Evolutionary conservation across 441 rosid genomes (phyloP).

Genomic region (Hura crepitans): DNA sequence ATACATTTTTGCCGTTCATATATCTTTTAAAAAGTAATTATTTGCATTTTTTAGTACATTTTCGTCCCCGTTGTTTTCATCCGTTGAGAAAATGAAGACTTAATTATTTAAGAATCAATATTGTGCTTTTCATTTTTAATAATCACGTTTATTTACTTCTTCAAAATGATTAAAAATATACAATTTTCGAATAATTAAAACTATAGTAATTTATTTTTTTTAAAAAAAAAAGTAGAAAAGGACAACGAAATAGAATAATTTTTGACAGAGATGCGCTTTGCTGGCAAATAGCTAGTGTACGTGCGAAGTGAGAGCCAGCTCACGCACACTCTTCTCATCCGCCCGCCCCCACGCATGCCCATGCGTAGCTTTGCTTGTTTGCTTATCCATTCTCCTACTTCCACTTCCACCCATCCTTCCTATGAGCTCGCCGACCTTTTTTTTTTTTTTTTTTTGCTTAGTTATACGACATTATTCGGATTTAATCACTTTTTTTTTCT

Average conservation of each 20-base stretch:
- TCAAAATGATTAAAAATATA: no score
- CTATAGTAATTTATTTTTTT: no score
- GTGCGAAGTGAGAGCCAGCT: conserved; percentile 54
- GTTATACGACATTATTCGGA: not conserved
- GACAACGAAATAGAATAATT: conserved; percentile 23
- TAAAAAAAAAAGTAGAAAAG: conserved; percentile 14
- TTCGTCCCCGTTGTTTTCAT: no score
- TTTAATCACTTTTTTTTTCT: not conserved
- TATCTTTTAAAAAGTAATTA: no score
- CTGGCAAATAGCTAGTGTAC: conserved; percentile 32
- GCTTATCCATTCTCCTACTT: not conserved
- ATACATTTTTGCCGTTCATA: no score
- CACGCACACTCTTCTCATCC: conserved; percentile 15
- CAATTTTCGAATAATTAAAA: no score
- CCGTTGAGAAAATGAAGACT: no score
- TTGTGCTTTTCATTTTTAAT: no score
- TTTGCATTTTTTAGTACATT: no score
- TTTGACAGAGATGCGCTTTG: conserved; percentile 27
- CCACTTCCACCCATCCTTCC: not conserved
- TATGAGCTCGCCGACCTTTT: not conserved
- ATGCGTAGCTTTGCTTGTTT: no score
- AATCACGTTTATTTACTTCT: no score
- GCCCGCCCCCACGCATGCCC: conserved; percentile 15
- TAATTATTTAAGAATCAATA: no score
- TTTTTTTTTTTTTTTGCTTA: not conserved